Conservation (phyloP, 2,329 filamentous ascomycete genomes). For the Phoma sp. region DNA sequence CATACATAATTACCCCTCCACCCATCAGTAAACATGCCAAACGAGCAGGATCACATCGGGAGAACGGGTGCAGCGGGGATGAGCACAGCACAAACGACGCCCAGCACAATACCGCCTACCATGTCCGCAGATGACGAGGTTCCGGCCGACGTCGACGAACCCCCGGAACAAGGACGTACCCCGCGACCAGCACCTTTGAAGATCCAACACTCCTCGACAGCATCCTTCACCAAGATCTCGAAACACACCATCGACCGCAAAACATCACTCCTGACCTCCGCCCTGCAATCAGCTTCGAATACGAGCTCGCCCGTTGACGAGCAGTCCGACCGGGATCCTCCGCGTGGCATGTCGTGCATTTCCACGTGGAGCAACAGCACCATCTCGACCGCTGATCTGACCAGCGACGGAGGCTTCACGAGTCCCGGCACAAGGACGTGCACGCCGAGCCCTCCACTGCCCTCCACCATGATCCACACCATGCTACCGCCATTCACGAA, state of each 20-base stretch:
- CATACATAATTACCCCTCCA: slow-evolving; percentile 3
- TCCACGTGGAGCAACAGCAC: slow-evolving; percentile 84
- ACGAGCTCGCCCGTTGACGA: slow-evolving; percentile 51
- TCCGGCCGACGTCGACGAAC: slow-evolving; percentile 83
- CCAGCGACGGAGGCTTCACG: slow-evolving; percentile 91
- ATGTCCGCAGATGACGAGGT: slow-evolving; percentile 66
- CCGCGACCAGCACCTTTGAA: slow-evolving; percentile 49
- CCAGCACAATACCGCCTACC: slow-evolving; percentile 34
- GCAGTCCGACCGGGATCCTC: slow-evolving; percentile 43
- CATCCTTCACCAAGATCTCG: slow-evolving; percentile 57
- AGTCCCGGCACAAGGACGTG: slow-evolving; percentile 82
- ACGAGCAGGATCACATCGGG: slow-evolving; percentile 41
- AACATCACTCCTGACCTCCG: slow-evolving; percentile 86
- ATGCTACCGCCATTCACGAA: slow-evolving; percentile 48
- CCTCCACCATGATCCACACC: slow-evolving; percentile 59
- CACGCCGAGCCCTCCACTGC: slow-evolving; percentile 86
- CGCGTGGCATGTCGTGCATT: slow-evolving; percentile 58
- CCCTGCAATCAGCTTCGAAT: slow-evolving; percentile 66
- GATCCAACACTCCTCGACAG: slow-evolving; percentile 48
- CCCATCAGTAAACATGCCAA: slow-evolving; percentile 37
- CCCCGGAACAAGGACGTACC: slow-evolving; percentile 73
- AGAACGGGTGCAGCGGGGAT: slow-evolving; percentile 24
- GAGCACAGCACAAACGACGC: slow-evolving; percentile 40
- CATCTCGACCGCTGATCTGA: slow-evolving; percentile 86
- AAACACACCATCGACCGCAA: slow-evolving; percentile 62